phyloP scores from a whole-genome alignment of 2,329 filamentous ascomycete species.

The Hawksworthiomyces lignivorus region DNA sequence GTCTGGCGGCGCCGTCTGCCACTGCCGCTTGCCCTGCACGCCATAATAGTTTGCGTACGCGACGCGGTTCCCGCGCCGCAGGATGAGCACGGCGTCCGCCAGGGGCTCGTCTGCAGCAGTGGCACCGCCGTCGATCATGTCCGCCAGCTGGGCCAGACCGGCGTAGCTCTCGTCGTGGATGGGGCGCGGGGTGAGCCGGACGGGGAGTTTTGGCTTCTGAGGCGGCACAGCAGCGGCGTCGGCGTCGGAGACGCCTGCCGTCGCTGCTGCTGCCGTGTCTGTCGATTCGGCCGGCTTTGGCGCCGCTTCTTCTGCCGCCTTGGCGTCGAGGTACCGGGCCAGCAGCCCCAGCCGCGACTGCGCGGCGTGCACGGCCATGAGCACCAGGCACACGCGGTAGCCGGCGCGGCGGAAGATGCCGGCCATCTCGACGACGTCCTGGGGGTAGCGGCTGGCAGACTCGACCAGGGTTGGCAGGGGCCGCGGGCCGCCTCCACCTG shows the following conservation, averaged over 20 bases:
- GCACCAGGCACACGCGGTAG: slow-evolving; percentile 32
- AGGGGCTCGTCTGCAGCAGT: slow-evolving; percentile 1
- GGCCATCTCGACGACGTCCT: slow-evolving; percentile 32
- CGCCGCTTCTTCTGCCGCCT: slow-evolving; percentile 29
- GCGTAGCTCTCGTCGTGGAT: slow-evolving; percentile 40
- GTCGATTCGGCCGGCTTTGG: not conserved
- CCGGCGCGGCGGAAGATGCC: slow-evolving; percentile 24
- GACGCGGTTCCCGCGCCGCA: slow-evolving; percentile 31
- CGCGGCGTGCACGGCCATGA: slow-evolving; percentile 34
- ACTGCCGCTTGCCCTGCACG: not conserved
- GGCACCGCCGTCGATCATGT: slow-evolving; percentile 25
- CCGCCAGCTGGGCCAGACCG: slow-evolving; percentile 29
- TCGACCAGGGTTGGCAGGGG: slow-evolving; percentile 34
- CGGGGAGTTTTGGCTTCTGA: slow-evolving; percentile 23
- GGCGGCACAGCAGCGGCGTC: slow-evolving; percentile 18
- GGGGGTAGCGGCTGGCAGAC: slow-evolving; percentile 35
- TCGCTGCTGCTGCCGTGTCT: too few species aligned
- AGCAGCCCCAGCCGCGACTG: slow-evolving; percentile 36
- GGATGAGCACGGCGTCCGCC: slow-evolving; percentile 29
- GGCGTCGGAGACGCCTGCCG: too few species aligned
- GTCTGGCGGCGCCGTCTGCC: slow-evolving; percentile 1
- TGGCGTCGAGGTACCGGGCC: slow-evolving; percentile 28
- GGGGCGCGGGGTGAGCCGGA: slow-evolving; percentile 32
- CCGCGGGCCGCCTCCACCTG: slow-evolving; percentile 9
- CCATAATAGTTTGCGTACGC: slow-evolving; percentile 18